Evolutionary conservation across 2,329 filamentous ascomycete species (phyloP).

Genomic region (Grosmannia penicillata): DNA sequence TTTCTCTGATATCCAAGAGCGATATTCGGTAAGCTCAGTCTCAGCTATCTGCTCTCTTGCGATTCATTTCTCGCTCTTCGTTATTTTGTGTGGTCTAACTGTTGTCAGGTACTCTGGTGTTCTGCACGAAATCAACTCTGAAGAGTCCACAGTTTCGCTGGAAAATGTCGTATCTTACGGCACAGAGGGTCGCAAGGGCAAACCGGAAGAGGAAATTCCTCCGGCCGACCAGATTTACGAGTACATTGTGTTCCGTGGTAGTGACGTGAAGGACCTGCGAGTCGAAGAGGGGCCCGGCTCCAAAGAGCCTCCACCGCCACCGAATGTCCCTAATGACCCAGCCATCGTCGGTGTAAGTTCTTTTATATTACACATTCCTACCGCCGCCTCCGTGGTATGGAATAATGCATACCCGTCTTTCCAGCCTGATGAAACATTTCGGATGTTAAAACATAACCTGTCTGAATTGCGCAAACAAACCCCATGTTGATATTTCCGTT

Average conservation of each 20-base stretch:
- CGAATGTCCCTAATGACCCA: constrained; percentile 80
- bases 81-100: background rate
- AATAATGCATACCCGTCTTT: no score
- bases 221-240: constrained; percentile 85
- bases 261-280: constrained; percentile 93
- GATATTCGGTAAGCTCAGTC: constrained; percentile 8
- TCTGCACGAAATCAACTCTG: constrained; percentile 95
- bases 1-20: constrained; percentile 11
- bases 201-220: constrained; percentile 67
- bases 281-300: constrained; percentile 71
- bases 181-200: constrained; percentile 75
- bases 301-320: constrained; percentile 58
- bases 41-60: background rate
- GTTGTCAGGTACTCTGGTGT: constrained; percentile 84
- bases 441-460: constrained; percentile 82
- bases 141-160: constrained; percentile 89
- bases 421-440: constrained; percentile 78
- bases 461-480: constrained; percentile 85
- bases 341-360: constrained; percentile 90
- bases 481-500: constrained; percentile 97
- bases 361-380: no score
- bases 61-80: background rate
- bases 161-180: constrained; percentile 93
- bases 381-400: no score
- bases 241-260: constrained; percentile 96